Evolutionary conservation across 345 rosid species (phyloP), one percentile per base, ranked within the genome.

Genomic region (Mercurialis annua): DNA sequence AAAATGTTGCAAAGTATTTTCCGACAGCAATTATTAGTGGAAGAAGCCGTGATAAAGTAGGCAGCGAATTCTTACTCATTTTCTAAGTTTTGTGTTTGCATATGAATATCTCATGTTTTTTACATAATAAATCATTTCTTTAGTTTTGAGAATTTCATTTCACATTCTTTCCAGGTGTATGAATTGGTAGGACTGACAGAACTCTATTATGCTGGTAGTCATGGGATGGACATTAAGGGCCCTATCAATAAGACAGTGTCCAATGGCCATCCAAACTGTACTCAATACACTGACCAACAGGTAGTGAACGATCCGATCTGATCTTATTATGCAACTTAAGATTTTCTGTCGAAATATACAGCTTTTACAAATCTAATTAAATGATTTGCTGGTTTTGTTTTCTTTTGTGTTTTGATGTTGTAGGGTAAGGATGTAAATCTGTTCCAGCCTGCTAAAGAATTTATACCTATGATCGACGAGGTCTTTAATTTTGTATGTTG

Each of bases 191-290:
- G 93, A 82, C 84, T 94, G 82, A 90, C 86, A 54, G 98, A 94
- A 74, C 96, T 92, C 44, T 84, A 80, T 67, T 94, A 94, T 77
- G 99, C 98, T n/a, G 99, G 99, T 74, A 89, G 99, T 72, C 99
- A 94, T 74, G 99, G 98, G 47, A 94, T 94, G 99, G 99, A 94
- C 84, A 92, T 94, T 14, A 82, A 85, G 86, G 86, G 89, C 23
- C 93, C 99, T 51, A 66, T 71, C 27, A 65, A 50, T 66, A 73
- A 65, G 6, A 62, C 73, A 20, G 75, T 73, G 66, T 81, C 89
- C 18, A 67, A 60, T 77, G 82, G 68, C 76, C 83, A 81, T 59
- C 76, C 77, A n/a, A 73, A 74, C 44, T 73, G 81, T 79, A 79
- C 73, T 65, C 72, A 84, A 81, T 84, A 90, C 40, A 84, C 93